A percentile compares a stretch with the other conserved stretches of the same genome.
Evolutionary conservation across 2,329 filamentous ascomycete species (phyloP).

Genomic region (Madurella mycetomatis): DNA sequence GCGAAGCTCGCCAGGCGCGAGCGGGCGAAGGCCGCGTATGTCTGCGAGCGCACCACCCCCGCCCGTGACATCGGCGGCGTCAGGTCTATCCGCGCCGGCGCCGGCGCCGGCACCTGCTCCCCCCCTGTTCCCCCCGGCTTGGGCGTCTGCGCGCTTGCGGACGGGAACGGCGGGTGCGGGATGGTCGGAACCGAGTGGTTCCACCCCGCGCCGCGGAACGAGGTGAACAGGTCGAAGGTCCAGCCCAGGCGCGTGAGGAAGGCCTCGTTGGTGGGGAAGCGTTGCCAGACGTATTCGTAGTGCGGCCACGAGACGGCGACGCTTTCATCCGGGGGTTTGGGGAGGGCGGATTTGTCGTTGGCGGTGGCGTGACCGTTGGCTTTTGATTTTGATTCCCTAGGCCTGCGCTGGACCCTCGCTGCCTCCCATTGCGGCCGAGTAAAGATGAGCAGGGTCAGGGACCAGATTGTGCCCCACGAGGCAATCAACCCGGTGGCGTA

Average conservation of each 20-base stretch:
- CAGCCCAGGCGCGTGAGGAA: constrained; percentile 50
- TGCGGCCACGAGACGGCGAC: constrained; percentile 27
- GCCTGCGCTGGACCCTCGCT: constrained; percentile 43
- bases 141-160: neutral
- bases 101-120: too few species aligned
- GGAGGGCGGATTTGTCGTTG: neutral
- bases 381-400: constrained; percentile 11
- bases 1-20: constrained; percentile 44
- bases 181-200: constrained; percentile 29
- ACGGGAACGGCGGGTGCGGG: constrained; percentile 43
- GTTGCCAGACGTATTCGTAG: constrained; percentile 56
- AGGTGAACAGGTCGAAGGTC: constrained; percentile 51
- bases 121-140: neutral
- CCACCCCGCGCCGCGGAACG: constrained; percentile 52
- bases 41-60: constrained; percentile 44
- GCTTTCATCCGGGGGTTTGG: constrained; percentile 23
- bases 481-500: constrained; percentile 49
- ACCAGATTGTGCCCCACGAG: constrained; percentile 49
- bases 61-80: constrained; percentile 40
- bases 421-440: constrained; percentile 53
- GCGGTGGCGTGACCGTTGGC: neutral
- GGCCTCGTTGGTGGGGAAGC: constrained; percentile 48
- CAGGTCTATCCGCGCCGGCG: constrained; percentile 38
- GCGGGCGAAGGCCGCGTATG: constrained; percentile 42
- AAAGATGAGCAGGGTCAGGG: constrained; percentile 48